A percentile compares a stretch with the other conserved stretches of the same genome.
phyloP scores from a whole-genome alignment of 805 yeast species.

The Saccharomycopsis vini region DNA sequence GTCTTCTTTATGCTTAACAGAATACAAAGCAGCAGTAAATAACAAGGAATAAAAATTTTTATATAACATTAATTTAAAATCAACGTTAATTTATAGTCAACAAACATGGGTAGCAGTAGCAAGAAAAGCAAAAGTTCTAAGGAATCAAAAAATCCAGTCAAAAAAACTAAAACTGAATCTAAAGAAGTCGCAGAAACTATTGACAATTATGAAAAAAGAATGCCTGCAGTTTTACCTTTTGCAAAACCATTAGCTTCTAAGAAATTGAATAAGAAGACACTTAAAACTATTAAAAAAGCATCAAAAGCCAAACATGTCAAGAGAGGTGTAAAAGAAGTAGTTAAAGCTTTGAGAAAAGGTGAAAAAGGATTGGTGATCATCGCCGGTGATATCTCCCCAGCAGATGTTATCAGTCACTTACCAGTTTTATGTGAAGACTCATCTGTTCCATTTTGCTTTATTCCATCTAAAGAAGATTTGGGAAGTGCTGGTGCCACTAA shows the following conservation, averaged over 20 bases:
- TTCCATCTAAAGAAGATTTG: constrained; percentile 95
- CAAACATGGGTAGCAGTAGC: constrained; percentile 17
- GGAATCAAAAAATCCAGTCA: constrained; percentile 15
- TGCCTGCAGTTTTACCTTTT: constrained; percentile 85
- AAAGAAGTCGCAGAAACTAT: constrained; percentile 30
- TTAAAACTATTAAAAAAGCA: constrained; percentile 95
- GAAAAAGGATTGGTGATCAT: constrained; percentile 93
- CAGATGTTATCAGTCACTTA: constrained; percentile 92
- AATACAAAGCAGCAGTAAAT: not conserved
- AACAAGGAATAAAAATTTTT: not conserved
- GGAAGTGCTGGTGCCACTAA: constrained; percentile 99
- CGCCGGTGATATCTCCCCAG: constrained; percentile 97
- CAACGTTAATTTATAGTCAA: too few species aligned
- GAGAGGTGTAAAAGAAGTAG: constrained; percentile 98
- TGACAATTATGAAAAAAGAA: constrained; percentile 86
- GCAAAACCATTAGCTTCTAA: constrained; percentile 94
- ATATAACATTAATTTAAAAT: too few species aligned
- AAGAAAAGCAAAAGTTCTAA: constrained; percentile 13
- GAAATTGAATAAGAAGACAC: constrained; percentile 87
- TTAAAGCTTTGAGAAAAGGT: constrained; percentile 94
- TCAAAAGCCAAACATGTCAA: constrained; percentile 97
- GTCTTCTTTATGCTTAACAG: too few species aligned
- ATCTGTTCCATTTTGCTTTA: constrained; percentile 82
- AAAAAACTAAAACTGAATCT: constrained; percentile 7
- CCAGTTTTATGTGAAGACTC: constrained; percentile 96